Evolutionary conservation across 108 stramenopile species (phyloP), one percentile per base, ranked within the genome.

Genomic region (Aureococcus anophagefferens): DNA sequence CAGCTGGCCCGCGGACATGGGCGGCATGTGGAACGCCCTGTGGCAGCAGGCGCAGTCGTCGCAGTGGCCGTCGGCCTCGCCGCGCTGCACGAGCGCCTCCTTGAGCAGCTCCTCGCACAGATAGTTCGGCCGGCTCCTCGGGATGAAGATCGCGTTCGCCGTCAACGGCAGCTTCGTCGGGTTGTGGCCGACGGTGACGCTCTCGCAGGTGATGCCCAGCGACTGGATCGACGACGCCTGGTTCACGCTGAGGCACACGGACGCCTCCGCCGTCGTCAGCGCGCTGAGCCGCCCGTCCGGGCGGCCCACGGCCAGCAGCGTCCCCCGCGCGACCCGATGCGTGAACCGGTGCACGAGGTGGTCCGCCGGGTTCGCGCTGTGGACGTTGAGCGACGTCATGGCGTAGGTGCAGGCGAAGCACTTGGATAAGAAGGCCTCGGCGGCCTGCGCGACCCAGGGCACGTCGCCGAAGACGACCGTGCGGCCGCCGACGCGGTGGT

Each of bases 251-350:
- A 92, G 83, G 63, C 86, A 81, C 5, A 79, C 82, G 34, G 89
- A 71, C 9, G 81, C 77, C 70, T 92, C 91, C 16, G 88, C 77
- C 30, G 89, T 83, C 16, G 89, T 77, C 40, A 92, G 76, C 21
- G 87, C 88, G 46, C 87, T 83, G 28, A 92, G 81, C 16, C 89
- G 78, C 5, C 91, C 91, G 64, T 92, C 91, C n/a, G 91, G 91
- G 4, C 91, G 75, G 29, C 91, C 91, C 68, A 87, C 89, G 16
- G 90, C 83, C 0, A 90, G 73, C 34, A 92, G 72, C 25, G 82
- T 68, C 25, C 91, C 91, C 9, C 91, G 79, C 7, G 83, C 87
- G 28, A 92, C 89, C 59, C 86, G 68, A 65, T 87, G 89, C n/a
- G 87, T 88, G 63, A 86, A 81, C 15, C 88, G 79, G 76, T 92